Evolutionary conservation across 371 early-diverging fungal species (phyloP), one percentile per base, ranked within the genome.

Genomic region (Mucor mucedo): DNA sequence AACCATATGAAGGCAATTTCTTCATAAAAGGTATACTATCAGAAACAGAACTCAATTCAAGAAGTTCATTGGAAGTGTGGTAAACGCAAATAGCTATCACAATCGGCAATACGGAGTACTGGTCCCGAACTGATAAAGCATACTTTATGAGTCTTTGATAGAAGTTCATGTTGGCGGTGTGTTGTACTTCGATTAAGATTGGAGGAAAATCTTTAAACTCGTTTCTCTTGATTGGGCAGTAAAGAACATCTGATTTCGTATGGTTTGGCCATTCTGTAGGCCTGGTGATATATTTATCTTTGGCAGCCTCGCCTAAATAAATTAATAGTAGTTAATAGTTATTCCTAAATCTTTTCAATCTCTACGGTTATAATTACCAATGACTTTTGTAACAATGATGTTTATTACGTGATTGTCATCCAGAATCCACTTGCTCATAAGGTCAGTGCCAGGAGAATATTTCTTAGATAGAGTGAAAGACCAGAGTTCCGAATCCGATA

Each of bases 371-470:
- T 35, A 35, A 7, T 35, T 35, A 35, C 35, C 35, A 35, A 35
- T 35, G 7, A 35, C 35, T 35, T 32, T 52, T 52, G 52, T 39
- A 39, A 55, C 55, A n/a, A 55, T 55, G 55, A 55, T 55, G 40
- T 55, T 55, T 16, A 39, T 55, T 5, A 55, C 40, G 6, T 39
- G 40, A 9, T 55, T 28, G 16, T 55, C 39, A 38, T 55, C 27
- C 4, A 55, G 55, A 39, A 55, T 55, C 39, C 21, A 55, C 28
- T 55, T 55, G 55, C 55, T 55, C 55, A 55, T 55, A 16, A 55
- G 10, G 32, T 55, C 55, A 32, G 39, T 55, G 21, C 55, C 55
- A 21, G 39, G 55, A 16, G 14, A 9, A 40, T 35, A 39, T 55
- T n/a, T n/a, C n/a, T n/a, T n/a, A n/a, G 7, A 35, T 7, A 7